Conservation (phyloP, 148 eudicot genomes). For the Rhododendron vialii region DNA sequence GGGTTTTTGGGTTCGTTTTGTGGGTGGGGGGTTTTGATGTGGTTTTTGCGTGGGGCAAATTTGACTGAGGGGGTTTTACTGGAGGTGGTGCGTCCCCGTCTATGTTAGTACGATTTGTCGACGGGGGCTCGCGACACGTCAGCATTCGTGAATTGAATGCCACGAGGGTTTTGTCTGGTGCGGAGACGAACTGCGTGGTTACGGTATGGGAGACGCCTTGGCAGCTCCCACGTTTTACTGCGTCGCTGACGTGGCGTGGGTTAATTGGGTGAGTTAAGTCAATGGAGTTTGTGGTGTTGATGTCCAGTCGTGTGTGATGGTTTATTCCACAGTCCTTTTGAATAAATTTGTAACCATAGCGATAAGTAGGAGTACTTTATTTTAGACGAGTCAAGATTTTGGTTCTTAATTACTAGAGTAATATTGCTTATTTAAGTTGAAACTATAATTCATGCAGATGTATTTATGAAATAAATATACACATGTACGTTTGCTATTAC, state of each 20-base stretch:
- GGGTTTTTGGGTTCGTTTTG: no score
- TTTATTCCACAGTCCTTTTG: no score
- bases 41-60: neutral
- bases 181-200: neutral
- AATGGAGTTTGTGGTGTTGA: neutral
- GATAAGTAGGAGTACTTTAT: no score
- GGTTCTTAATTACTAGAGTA: no score
- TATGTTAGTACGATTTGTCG: constrained; percentile 7
- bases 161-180: neutral
- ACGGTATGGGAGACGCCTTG: neutral
- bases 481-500: no score
- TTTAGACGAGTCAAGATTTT: no score
- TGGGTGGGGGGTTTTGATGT: neutral
- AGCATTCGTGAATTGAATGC: constrained; percentile 11
- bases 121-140: constrained; percentile 10
- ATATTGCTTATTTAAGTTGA: no score
- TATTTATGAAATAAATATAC: no score
- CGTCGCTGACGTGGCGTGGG: neutral
- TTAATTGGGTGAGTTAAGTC: neutral
- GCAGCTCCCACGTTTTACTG: neutral
- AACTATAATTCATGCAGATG: no score
- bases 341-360: no score
- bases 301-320: neutral
- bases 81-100: neutral
- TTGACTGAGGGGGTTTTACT: neutral